Evolutionary conservation across 2,329 filamentous ascomycete species (phyloP), one percentile per base, ranked within the genome.

Genomic region (Fusarium virguliforme): DNA sequence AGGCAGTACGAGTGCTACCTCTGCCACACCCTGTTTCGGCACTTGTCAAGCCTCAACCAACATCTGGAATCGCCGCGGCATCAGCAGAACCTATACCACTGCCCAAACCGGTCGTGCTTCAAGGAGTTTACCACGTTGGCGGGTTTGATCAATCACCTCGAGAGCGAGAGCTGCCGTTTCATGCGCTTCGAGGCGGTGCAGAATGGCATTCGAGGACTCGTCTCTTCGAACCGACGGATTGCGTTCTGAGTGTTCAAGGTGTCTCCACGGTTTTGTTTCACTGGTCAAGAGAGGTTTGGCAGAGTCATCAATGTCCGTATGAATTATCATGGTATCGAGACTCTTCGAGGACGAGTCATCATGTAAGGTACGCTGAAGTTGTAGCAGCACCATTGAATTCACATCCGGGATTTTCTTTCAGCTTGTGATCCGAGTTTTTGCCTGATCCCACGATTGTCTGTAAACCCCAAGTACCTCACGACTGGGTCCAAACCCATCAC

Each of bases 41-140:
- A 54, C 0, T 59, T 81, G 0, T 12, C 43, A 0, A 71, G 73
- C 0, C 80, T 91, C 3, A 86, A 87, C 53, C 79, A 83, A 59
- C 89, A 92, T 70, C 75, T 91, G 1, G 83, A 82, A 40, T 91
- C 88, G 0, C 80, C 85, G 0, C 77, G 54, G 9, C 76, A 85
- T 60, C 79, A 81, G 54, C 74, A 82, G 53, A 62, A 70, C 0
- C 65, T 84, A 8, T 85, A 85, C 53, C 81, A 83, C 62, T 86
- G 83, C 51, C 82, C 81, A 0, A 80, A 82, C 4, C 50, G 34
- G 1, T 4, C 4, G 12, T 85, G 83, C 61, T 26, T 62, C 1
- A 70, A 48, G 13, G 78, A 85, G 10, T 85, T 84, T 62, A 82
- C 73, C 54, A 81, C 76, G 1, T 67, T 86, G 6, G 82, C 81